These are phyloP conservation scores for Cladosporium cucumerinum DNA, from an alignment of 2,329 filamentous ascomycete genomes.

Conservation along the genomic window DNA sequence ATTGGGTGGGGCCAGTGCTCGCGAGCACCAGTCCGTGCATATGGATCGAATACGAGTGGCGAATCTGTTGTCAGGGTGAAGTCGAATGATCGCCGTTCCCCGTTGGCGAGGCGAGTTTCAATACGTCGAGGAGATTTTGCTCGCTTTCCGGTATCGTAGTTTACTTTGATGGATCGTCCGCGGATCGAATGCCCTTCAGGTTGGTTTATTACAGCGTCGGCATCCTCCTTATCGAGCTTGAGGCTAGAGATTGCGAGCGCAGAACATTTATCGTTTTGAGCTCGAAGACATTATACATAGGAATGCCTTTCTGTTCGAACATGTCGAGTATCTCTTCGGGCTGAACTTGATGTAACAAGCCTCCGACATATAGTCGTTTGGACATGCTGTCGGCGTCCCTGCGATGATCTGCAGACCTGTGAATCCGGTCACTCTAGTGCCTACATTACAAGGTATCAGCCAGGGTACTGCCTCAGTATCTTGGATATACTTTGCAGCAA, in stretches of 20 bases:
- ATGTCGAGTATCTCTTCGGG: constrained; percentile 27
- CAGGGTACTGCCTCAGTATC: not conserved
- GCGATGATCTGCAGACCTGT: not conserved
- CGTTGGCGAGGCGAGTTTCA: not conserved
- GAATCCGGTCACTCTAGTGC: not conserved
- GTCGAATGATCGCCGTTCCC: not conserved
- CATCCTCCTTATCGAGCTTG: constrained; percentile 61
- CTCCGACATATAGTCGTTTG: constrained; percentile 49
- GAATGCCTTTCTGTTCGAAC: constrained; percentile 14
- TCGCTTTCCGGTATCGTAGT: constrained; percentile 32
- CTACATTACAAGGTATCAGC: not conserved
- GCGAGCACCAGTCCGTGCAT: constrained; percentile 41
- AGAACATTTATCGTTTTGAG: not conserved
- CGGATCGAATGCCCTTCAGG: constrained; percentile 55
- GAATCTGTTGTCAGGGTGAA: not conserved
- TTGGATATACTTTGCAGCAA: not conserved
- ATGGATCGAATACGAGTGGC: constrained; percentile 38
- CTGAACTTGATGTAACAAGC: constrained; percentile 54
- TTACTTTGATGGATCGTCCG: constrained; percentile 60
- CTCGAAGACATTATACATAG: constrained; percentile 33
- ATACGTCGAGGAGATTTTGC: not conserved
- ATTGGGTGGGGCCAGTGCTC: constrained; percentile 29
- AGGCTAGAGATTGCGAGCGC: constrained; percentile 36
- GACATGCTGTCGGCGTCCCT: not conserved
- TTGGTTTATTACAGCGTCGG: constrained; percentile 55